These are phyloP conservation scores for Plasmodium coatneyi DNA, from an alignment of 169 alveolate genomes.

Conservation along the genomic window DNA sequence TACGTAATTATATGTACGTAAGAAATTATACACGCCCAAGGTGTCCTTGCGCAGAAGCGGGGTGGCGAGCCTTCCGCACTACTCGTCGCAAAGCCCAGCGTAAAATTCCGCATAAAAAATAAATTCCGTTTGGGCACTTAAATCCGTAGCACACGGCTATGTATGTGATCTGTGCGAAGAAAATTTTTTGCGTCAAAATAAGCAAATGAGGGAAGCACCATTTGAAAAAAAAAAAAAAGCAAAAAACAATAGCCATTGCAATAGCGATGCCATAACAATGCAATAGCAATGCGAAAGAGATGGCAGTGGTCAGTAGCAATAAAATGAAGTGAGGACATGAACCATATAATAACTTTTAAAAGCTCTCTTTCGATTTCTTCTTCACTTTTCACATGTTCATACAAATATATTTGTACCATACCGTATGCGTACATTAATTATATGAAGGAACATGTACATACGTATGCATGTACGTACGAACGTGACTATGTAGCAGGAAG, in stretches of 20 bases:
- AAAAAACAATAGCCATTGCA: background rate
- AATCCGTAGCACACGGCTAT: background rate
- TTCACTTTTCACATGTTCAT: background rate
- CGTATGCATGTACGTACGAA: background rate
- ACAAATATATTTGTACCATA: background rate
- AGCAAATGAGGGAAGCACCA: background rate
- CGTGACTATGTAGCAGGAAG: background rate
- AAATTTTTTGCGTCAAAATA: background rate
- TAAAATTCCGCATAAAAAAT: background rate
- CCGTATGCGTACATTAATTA: background rate
- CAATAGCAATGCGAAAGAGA: background rate
- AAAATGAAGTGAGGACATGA: conserved; percentile 2
- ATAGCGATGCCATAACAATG: background rate
- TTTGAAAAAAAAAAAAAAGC: background rate
- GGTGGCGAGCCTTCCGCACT: conserved; percentile 5
- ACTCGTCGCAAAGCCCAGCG: background rate
- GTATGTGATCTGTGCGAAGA: conserved; percentile 6
- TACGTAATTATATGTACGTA: background rate
- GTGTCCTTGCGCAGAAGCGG: background rate
- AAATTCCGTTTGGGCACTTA: background rate
- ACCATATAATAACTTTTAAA: background rate
- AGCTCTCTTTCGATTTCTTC: background rate
- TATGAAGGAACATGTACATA: background rate
- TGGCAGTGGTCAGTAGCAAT: background rate
- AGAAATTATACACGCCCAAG: background rate